These are phyloP conservation scores for Yamadazyma paraphyllophila DNA, from an alignment of 805 yeast genomes.

Conservation along the genomic window DNA sequence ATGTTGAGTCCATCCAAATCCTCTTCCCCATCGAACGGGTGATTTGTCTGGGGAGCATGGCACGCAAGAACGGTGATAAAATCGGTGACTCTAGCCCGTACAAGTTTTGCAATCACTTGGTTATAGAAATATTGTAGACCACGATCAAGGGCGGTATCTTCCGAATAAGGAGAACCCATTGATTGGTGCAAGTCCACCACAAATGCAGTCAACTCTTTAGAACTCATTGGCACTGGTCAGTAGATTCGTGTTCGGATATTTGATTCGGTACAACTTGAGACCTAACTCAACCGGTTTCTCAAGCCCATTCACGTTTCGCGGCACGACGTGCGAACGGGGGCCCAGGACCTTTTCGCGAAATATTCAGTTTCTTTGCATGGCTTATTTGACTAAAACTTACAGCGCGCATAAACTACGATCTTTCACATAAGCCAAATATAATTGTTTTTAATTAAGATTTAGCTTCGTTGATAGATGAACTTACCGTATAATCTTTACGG, in stretches of 20 bases:
- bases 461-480: neutral
- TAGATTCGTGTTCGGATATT: too few species aligned
- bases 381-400: slow-evolving; percentile 6
- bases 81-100: slow-evolving; percentile 39
- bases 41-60: slow-evolving; percentile 20
- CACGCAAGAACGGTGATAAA: slow-evolving; percentile 32
- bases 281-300: neutral
- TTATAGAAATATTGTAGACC: slow-evolving; percentile 43
- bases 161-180: slow-evolving; percentile 31
- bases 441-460: neutral
- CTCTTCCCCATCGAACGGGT: slow-evolving; percentile 14
- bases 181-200: slow-evolving; percentile 50
- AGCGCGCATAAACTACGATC: slow-evolving; percentile 3
- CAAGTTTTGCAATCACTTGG: slow-evolving; percentile 18
- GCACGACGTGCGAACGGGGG: neutral
- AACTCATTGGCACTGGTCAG: neutral
- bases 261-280: neutral
- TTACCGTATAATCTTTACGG: slow-evolving; percentile 7
- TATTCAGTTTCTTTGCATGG: slow-evolving; percentile 3
- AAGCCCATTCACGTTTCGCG: neutral
- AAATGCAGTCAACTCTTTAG: slow-evolving; percentile 43
- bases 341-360: neutral
- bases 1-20: slow-evolving; percentile 20
- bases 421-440: neutral
- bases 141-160: slow-evolving; percentile 26